Evolutionary conservation across 1,284 basidiomycete species (phyloP).

Genomic region (Phlebopus sp.): DNA sequence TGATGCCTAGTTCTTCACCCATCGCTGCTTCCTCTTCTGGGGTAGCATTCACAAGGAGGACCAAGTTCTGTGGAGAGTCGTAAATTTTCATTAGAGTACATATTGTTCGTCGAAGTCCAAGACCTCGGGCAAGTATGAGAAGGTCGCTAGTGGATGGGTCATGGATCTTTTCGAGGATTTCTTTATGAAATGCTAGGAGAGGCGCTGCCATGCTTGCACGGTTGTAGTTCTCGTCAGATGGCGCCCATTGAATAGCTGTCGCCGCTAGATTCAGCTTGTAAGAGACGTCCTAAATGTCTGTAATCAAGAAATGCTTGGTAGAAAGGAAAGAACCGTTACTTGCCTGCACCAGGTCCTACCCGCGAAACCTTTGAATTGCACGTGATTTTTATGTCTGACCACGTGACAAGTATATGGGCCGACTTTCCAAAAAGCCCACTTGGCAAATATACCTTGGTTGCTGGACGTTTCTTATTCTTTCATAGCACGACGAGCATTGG

Average conservation of each 20-base stretch:
- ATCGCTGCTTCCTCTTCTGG: conserved; percentile 89
- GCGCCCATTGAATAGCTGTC: background rate
- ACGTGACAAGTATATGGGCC: background rate
- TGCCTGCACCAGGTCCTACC: no score
- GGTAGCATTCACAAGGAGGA: conserved; percentile 86
- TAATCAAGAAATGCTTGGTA: no score
- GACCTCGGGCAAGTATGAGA: conserved; percentile 81
- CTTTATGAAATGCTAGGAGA: conserved; percentile 63
- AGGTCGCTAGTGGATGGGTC: conserved; percentile 82
- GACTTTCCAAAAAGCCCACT: background rate
- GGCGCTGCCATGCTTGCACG: conserved; percentile 20
- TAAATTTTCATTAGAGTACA: conserved; percentile 91
- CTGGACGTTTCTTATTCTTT: background rate
- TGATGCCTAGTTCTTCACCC: conserved; percentile 88
- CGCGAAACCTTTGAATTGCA: background rate
- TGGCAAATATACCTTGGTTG: background rate
- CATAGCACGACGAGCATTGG: background rate
- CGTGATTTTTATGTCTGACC: background rate
- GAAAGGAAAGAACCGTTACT: no score
- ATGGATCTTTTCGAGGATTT: conserved; percentile 63
- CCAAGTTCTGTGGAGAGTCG: conserved; percentile 80
- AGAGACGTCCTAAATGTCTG: no score
- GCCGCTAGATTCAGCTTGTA: no score
- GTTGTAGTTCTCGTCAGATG: background rate
- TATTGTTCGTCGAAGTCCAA: conserved; percentile 79